Conservation (phyloP, 345 rosid species). For the Ricinus communis region DNA sequence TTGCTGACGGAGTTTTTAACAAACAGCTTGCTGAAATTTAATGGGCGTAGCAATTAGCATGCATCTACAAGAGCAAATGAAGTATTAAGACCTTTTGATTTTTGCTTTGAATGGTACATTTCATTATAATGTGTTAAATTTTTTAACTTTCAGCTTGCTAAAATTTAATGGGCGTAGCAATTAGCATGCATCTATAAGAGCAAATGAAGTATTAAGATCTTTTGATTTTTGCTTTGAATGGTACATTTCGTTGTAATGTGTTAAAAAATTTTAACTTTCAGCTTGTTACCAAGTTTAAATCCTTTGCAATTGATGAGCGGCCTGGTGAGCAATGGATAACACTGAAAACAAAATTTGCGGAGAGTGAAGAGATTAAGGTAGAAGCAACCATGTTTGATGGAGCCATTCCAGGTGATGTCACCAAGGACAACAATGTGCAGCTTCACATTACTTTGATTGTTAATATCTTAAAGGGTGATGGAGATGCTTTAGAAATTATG, state of each 20-base stretch:
- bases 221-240: too few relatives aligned
- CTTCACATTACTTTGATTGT: constrained; percentile 75
- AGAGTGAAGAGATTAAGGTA: constrained; percentile 65
- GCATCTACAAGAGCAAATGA: too few relatives aligned
- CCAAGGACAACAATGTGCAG: constrained; percentile 40
- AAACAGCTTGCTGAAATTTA: too few relatives aligned
- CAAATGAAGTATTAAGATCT: not conserved
- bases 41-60: too few relatives aligned
- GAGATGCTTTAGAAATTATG: constrained; percentile 58
- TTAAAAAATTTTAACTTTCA: constrained; percentile 27
- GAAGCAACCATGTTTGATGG: constrained; percentile 92
- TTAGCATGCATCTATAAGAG: too few relatives aligned
- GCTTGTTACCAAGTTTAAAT: constrained; percentile 46
- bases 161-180: too few relatives aligned
- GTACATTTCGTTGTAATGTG: not conserved
- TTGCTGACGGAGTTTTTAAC: too few relatives aligned
- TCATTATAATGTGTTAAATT: too few relatives aligned
- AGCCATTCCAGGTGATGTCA: constrained; percentile 38
- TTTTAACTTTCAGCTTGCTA: too few relatives aligned
- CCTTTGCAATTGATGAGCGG: constrained; percentile 58
- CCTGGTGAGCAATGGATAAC: constrained; percentile 88
- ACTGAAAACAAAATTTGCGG: constrained; percentile 57
- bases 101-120: too few relatives aligned
- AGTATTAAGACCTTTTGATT: not conserved
- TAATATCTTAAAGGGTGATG: constrained; percentile 58